A percentile compares a stretch with the other conserved stretches of the same genome.
Conservation (phyloP, 75 land plant species). For the Azolla pinnata region DNA sequence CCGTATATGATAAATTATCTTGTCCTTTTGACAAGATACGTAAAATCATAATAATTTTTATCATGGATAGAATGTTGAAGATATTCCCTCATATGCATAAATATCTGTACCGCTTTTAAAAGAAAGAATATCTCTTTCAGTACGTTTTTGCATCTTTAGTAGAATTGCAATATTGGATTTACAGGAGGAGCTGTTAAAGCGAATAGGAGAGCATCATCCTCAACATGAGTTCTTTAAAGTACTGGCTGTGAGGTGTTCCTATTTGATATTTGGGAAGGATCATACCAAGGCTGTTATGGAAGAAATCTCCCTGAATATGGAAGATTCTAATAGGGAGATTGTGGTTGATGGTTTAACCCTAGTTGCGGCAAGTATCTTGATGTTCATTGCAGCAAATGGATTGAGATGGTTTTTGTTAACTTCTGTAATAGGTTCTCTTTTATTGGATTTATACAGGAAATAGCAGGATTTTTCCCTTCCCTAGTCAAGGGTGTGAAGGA, state of each 20-base stretch:
- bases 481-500: constrained; percentile 55
- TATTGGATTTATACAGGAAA: constrained; percentile 25
- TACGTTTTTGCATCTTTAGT: constrained; percentile 2
- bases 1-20: too few species aligned
- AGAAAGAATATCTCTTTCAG: too few species aligned
- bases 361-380: constrained; percentile 44
- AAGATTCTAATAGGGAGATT: constrained; percentile 20
- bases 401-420: not conserved
- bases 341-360: constrained; percentile 31
- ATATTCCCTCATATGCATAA: too few species aligned
- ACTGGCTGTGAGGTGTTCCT: constrained; percentile 55
- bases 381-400: not conserved
- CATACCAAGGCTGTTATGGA: constrained; percentile 38
- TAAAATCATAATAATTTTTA: not conserved
- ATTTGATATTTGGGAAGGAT: constrained; percentile 54
- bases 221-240: constrained; percentile 48
- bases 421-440: not conserved
- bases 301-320: constrained; percentile 16
- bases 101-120: too few species aligned
- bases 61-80: too few species aligned
- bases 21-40: not conserved
- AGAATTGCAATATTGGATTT: not conserved
- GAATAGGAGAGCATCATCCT: constrained; percentile 58
- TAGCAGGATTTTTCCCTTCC: constrained; percentile 48
- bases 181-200: constrained; percentile 59